Conservation (phyloP, 1,139 yeast genomes). For the Taphrina flavorubra region DNA sequence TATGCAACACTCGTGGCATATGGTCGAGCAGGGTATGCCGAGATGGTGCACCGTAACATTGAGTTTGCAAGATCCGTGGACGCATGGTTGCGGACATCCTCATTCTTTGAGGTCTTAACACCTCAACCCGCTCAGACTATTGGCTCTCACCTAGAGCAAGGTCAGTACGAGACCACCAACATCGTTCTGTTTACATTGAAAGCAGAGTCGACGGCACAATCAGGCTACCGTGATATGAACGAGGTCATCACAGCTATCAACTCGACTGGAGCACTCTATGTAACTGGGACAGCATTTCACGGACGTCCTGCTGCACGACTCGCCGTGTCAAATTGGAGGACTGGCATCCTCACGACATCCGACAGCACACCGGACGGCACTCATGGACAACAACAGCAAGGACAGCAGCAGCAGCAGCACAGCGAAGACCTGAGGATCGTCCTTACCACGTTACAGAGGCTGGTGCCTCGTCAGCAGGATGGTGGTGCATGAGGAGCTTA, state of each 20-base stretch:
- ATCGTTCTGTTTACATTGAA: conserved; percentile 9
- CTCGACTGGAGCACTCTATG: neutral
- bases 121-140: conserved; percentile 9
- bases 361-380: too few relatives aligned
- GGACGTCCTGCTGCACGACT: conserved; percentile 21
- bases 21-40: conserved; percentile 20
- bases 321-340: conserved; percentile 30
- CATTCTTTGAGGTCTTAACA: conserved; percentile 6
- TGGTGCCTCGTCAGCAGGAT: neutral
- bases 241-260: conserved; percentile 14
- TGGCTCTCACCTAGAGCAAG: conserved; percentile 4
- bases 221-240: conserved; percentile 3
- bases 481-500: neutral
- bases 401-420: neutral
- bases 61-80: conserved; percentile 16
- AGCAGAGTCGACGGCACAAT: neutral
- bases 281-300: conserved; percentile 17
- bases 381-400: too few relatives aligned
- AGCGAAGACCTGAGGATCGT: neutral
- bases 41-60: conserved; percentile 10
- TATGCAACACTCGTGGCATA: conserved; percentile 25
- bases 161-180: conserved; percentile 10
- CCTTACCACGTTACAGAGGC: neutral
- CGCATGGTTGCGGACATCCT: conserved; percentile 7
- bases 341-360: neutral